Conservation (phyloP, 2,329 filamentous ascomycete genomes). For the Pseudocercospora ulei region DNA sequence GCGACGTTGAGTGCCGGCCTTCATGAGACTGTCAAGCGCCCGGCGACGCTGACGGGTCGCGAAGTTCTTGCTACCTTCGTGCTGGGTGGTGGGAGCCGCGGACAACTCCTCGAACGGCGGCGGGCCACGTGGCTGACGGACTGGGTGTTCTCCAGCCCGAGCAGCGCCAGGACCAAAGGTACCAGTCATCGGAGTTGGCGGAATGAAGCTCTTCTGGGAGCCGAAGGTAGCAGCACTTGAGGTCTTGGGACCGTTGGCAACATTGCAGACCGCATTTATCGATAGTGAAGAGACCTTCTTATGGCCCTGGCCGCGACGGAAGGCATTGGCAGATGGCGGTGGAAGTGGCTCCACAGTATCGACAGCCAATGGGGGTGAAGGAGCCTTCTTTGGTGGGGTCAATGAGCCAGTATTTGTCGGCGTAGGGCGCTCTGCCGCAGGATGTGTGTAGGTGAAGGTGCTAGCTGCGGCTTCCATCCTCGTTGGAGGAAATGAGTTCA, state of each 20-base stretch:
- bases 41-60: conserved; percentile 82
- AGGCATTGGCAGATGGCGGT: conserved; percentile 79
- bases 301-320: conserved; percentile 66
- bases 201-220: conserved; percentile 46
- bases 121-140: conserved; percentile 85
- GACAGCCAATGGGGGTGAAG: conserved; percentile 50
- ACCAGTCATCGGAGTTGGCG: conserved; percentile 68
- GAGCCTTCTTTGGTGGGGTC: conserved; percentile 52
- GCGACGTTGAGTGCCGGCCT: conserved; percentile 77
- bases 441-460: conserved; percentile 67
- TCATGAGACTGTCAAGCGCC: conserved; percentile 82
- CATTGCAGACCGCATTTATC: conserved; percentile 49
- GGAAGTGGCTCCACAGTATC: conserved; percentile 65
- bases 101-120: conserved; percentile 85
- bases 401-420: conserved; percentile 52
- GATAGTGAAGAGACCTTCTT: conserved; percentile 74
- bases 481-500: conserved; percentile 22
- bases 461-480: conserved; percentile 35
- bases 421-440: conserved; percentile 48
- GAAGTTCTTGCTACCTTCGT: conserved; percentile 97
- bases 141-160: conserved; percentile 86
- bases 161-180: conserved; percentile 87
- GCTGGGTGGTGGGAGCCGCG: conserved; percentile 78
- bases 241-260: conserved; percentile 60
- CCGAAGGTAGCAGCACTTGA: conserved; percentile 47